Evolutionary conservation across 805 yeast genomes (phyloP), one percentile per base, ranked within the genome.

Genomic region (Priceomyces fermenticarens): DNA sequence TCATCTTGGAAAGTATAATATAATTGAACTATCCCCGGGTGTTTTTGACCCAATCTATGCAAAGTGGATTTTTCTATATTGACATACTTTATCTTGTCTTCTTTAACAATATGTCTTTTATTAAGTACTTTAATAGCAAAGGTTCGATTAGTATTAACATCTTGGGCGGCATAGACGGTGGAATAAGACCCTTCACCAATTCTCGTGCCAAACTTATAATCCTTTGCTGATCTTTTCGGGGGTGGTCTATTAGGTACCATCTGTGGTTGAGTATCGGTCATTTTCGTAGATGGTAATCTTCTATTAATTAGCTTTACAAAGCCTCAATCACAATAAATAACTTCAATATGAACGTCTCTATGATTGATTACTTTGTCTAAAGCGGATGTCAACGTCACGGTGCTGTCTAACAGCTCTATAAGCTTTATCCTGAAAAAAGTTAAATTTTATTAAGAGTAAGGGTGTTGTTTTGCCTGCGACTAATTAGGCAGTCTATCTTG

Each of bases 181-280:
- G 98, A 90, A 58, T 91, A 93, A 6, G 97, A 88, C 1, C 99
- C 99, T 58, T 88, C 96, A 4, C 99, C 99, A 16, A 93, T 77
- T 33, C 85, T 81, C 12, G 87, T 81, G 8, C 96, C 95, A 58
- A 93, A 88, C 47, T 81, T 84, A 62, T 90, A 93, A 58, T 93
- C 99, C 49, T 82, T 80, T 10, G 88, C 95, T 14, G 84, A 65
- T 51, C 77, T 65, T 52, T 71, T 75, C 33, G 10, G 36, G 17
- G 25, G 38, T n/a, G 40, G 25, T 30, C 15, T 27, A 15, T 33
- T 20, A 20, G 25, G 25, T 20, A 20, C 23, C 14, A 20, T 9
- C 35, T 13, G 11, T 16, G 35, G 25, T 17, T 32, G 17, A 11
- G 35, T 23, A 11, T 32, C 35, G 13, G 35, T 32, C 35, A 32